A percentile compares a stretch with the other conserved stretches of the same genome.
Conservation (phyloP, 768 basidiomycete species). For the Boletus rufocinnamomeus region DNA sequence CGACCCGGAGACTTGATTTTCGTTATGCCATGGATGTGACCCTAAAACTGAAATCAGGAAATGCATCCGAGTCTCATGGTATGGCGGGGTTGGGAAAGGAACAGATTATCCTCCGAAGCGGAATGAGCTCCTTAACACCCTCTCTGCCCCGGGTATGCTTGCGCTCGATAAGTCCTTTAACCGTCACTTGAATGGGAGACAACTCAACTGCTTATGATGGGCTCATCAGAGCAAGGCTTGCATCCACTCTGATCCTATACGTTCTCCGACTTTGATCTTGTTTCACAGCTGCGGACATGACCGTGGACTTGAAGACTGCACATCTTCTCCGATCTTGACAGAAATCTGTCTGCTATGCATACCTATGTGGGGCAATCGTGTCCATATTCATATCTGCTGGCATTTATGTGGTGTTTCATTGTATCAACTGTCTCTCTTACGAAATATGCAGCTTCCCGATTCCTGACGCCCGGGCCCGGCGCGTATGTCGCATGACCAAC, state of each 20-base stretch:
- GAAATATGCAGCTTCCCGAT: conserved; percentile 3
- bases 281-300: neutral
- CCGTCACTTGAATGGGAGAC: neutral
- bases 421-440: neutral
- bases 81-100: neutral
- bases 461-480: neutral
- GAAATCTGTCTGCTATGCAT: neutral
- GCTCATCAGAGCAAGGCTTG: neutral
- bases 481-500: neutral
- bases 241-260: neutral
- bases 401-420: conserved; percentile 2
- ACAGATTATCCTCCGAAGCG: neutral
- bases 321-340: conserved; percentile 6
- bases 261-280: neutral
- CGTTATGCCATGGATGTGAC: too few relatives aligned
- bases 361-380: neutral
- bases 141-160: neutral
- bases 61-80: neutral
- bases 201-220: neutral
- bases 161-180: neutral
- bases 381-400: conserved; percentile 1
- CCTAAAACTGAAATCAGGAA: neutral
- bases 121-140: neutral
- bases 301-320: neutral
- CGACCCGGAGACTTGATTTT: neutral